Base-by-base conservation (phyloP, 2,329 filamentous ascomycete genomes). In the Epicoccum sorghinum region DNA sequence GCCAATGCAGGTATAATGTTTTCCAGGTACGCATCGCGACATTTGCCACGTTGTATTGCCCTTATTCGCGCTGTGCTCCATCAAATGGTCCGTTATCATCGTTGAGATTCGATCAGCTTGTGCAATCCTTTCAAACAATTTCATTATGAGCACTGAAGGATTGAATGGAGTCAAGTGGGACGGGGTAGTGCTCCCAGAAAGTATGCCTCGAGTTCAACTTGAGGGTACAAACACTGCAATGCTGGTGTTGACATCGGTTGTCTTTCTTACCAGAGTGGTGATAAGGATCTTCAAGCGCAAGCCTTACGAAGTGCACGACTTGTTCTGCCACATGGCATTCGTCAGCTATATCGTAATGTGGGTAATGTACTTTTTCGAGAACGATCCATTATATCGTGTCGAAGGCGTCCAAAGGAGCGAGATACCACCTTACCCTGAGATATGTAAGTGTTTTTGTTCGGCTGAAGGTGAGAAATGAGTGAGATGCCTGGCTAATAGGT, bases 231-330 rank as follows among this genome's bases (percentile, higher is more conserved):
- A 51, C 22, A 51, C 25, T 4, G 40, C 30, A 18, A 51, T 51
- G 39, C 9, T 51, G 39, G 39, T 37, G 1, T 3, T 51, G 30
- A 44, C 47, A 6, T 18, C 39, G 4, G 3, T 51, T 4, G 7
- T 51, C 32, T 44, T 51, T 23, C n/a, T 38, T 22, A 13, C 39
- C 13, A 27, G 30, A 14, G 4, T 44, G 10, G 12, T 29, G 4
- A 32, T 44, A 24, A 9, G 39, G 14, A 3, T 44, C 12, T 9
- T 7, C 14, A 18, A 51, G 30, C 38, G 40, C 22, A 51, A 43
- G 30, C 30, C 18, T 8, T 51, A 25, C n/a, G 40, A 51, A n/a
- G 7, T 44, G 39, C 47, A 51, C 18, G 40, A 44, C 13, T 18
- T 51, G 9, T 44, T 38, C n/a, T 44, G 47, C 14, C 33, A 38